These are phyloP conservation scores for Colletotrichum sp. DNA, from an alignment of 2,329 filamentous ascomycete genomes.

Conservation along the genomic window DNA sequence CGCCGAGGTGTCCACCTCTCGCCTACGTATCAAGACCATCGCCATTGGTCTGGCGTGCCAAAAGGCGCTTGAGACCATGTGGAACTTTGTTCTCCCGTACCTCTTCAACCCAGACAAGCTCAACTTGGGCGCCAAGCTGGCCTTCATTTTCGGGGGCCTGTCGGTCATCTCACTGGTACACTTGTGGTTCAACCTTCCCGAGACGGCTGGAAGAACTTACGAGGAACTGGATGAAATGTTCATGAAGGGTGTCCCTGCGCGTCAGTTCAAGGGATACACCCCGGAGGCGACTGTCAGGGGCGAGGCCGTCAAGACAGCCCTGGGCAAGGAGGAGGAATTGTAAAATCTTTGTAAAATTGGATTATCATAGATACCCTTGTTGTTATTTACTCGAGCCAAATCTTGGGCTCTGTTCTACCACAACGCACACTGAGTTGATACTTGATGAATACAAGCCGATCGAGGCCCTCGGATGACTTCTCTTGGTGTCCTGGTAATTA, in stretches of 20 bases:
- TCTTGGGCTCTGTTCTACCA: background rate
- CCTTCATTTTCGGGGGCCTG: slow-evolving; percentile 42
- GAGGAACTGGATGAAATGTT: slow-evolving; percentile 31
- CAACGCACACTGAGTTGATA: background rate
- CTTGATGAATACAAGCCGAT: too few relatives aligned
- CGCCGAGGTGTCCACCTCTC: slow-evolving; percentile 39
- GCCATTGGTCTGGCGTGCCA: slow-evolving; percentile 39
- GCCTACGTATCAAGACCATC: slow-evolving; percentile 43
- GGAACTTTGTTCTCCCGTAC: slow-evolving; percentile 24
- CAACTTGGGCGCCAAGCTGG: slow-evolving; percentile 42
- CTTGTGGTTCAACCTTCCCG: slow-evolving; percentile 40
- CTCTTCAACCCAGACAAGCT: slow-evolving; percentile 26
- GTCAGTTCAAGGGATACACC: slow-evolving; percentile 27
- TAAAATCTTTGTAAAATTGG: background rate
- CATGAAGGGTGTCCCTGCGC: slow-evolving; percentile 25
- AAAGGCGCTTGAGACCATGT: slow-evolving; percentile 25
- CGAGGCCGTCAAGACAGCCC: background rate
- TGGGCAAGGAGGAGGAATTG: slow-evolving; percentile 1
- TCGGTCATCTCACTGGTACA: slow-evolving; percentile 33
- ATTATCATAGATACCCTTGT: background rate
- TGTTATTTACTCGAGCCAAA: background rate
- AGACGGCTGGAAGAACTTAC: slow-evolving; percentile 28
- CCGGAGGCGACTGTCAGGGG: slow-evolving; percentile 13
- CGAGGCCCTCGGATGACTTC: too few relatives aligned
- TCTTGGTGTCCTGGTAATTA: too few relatives aligned